Percentiles rank a stretch among this genome's conserved stretches.
These are phyloP conservation scores for Pseudocercospora pini-densiflorae DNA, from an alignment of 2,329 filamentous ascomycete species.

Conservation along the genomic window DNA sequence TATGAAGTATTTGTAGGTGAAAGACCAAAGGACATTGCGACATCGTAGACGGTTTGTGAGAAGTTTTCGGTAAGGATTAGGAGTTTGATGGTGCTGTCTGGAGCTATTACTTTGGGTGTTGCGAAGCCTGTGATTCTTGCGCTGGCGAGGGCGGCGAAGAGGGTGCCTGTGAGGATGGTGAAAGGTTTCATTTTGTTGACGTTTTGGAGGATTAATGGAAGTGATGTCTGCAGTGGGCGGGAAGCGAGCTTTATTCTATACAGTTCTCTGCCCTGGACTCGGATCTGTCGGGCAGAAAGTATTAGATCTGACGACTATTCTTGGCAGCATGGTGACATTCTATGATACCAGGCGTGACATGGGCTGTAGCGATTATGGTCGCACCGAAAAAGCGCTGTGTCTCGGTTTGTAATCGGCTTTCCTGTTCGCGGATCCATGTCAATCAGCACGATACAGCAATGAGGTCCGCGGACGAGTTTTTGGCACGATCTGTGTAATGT, in stretches of 20 bases:
- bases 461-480: no score
- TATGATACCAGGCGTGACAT: neutral
- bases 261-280: no score
- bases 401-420: neutral
- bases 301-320: neutral
- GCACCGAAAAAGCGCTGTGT: neutral
- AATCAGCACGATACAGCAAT: no score
- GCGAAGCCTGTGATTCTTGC: constrained; percentile 52
- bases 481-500: no score
- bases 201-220: no score
- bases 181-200: neutral
- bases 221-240: no score
- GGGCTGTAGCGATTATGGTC: neutral
- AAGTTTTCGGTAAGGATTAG: constrained; percentile 49
- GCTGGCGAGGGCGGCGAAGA: constrained; percentile 26
- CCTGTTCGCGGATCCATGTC: no score
- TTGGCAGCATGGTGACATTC: neutral
- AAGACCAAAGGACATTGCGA: constrained; percentile 51
- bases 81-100: constrained; percentile 45
- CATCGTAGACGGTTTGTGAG: constrained; percentile 52
- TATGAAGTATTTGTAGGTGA: constrained; percentile 1
- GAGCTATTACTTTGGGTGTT: constrained; percentile 47
- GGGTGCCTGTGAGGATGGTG: neutral
- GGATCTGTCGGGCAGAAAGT: no score
- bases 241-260: no score